A percentile compares a stretch with the other conserved stretches of the same genome.
Evolutionary conservation across 495 filamentous ascomycete species (phyloP).

Genomic region (Pseudoneurospora amorphoporcata): DNA sequence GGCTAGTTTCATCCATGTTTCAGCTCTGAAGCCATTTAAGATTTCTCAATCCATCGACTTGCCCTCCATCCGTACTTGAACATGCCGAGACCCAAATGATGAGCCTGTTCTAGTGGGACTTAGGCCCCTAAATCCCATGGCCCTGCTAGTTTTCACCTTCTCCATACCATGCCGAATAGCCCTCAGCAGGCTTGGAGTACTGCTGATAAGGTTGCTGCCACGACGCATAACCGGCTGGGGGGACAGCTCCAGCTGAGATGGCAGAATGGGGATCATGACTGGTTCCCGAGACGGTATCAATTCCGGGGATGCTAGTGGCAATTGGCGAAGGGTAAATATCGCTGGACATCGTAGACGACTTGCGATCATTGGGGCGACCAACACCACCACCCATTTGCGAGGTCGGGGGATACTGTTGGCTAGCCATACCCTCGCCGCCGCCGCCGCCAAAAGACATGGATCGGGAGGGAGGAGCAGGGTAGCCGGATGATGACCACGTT

Average conservation of each 20-base stretch:
- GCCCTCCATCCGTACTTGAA: neutral
- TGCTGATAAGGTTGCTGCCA: constrained; percentile 36
- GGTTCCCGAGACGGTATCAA: constrained; percentile 27
- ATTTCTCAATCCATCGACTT: neutral
- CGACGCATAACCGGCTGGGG: constrained; percentile 27
- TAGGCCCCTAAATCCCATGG: neutral
- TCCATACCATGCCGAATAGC: constrained; percentile 34
- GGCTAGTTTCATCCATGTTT: neutral
- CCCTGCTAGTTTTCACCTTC: constrained; percentile 19
- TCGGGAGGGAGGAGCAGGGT: constrained; percentile 28
- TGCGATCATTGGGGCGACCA: constrained; percentile 26
- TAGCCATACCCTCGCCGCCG: constrained; percentile 25
- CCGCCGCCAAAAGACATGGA: constrained; percentile 36
- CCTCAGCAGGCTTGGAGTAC: constrained; percentile 26
- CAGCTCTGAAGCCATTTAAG: neutral
- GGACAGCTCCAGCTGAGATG: constrained; percentile 31
- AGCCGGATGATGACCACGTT: constrained; percentile 23
- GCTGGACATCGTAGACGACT: constrained; percentile 19
- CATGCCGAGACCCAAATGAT: neutral
- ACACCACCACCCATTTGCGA: constrained; percentile 19
- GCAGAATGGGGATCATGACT: constrained; percentile 23
- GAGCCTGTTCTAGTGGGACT: neutral
- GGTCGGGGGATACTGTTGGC: constrained; percentile 24
- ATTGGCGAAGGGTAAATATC: constrained; percentile 30
- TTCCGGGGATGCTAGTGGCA: constrained; percentile 27